Conservation (phyloP, 805 yeast species). For the Schwanniomyces pseudopolymorphus region DNA sequence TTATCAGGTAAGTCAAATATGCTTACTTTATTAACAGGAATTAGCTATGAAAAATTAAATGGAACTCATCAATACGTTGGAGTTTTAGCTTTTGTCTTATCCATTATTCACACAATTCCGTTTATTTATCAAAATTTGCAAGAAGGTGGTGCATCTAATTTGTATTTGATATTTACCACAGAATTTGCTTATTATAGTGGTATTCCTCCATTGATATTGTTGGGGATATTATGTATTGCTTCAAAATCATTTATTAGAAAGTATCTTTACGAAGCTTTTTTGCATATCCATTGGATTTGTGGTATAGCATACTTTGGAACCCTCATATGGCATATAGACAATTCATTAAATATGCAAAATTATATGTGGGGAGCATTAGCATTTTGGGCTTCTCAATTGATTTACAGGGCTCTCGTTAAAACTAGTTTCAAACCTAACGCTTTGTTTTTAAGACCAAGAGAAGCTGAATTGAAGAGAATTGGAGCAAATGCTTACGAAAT, state of each 20-base stretch:
- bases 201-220: conserved; percentile 46
- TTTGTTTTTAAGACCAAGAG: conserved; percentile 38
- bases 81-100: conserved; percentile 39
- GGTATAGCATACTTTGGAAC: conserved; percentile 50
- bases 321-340: conserved; percentile 45
- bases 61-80: conserved; percentile 51
- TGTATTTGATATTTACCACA: conserved; percentile 13
- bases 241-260: conserved; percentile 43
- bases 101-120: conserved; percentile 52
- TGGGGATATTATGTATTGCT: conserved; percentile 43
- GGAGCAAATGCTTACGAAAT: conserved; percentile 29
- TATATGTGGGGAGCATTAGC: conserved; percentile 53
- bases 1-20: conserved; percentile 55
- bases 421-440: conserved; percentile 46
- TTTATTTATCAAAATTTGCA: conserved; percentile 41
- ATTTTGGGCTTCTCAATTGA: conserved; percentile 49
- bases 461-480: conserved; percentile 28
- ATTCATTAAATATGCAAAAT: conserved; percentile 31
- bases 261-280: conserved; percentile 45
- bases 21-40: conserved; percentile 49
- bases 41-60: conserved; percentile 56
- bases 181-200: conserved; percentile 37
- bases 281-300: conserved; percentile 53
- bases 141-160: conserved; percentile 48
- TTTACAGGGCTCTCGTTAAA: conserved; percentile 46